These are phyloP conservation scores for Megacollybia marginata DNA, from an alignment of 768 basidiomycete genomes.

Conservation along the genomic window DNA sequence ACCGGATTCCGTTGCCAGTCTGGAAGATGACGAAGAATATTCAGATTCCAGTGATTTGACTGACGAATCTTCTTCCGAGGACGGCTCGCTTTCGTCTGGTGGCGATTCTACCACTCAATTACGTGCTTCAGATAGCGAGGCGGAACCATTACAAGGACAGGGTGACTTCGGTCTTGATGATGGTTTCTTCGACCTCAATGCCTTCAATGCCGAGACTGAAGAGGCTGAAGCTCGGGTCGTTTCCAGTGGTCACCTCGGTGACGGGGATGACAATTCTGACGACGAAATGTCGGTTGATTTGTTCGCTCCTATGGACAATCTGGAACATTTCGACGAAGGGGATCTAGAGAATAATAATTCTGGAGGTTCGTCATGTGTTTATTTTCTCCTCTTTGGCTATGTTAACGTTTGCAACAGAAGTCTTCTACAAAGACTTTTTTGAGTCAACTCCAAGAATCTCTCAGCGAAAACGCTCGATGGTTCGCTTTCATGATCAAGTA, in stretches of 20 bases:
- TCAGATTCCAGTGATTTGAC: slow-evolving; percentile 15
- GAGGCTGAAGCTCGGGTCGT: slow-evolving; percentile 60
- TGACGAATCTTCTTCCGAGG: slow-evolving; percentile 21
- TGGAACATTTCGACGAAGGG: slow-evolving; percentile 33
- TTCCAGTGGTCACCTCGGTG: slow-evolving; percentile 53
- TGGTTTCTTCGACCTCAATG: slow-evolving; percentile 79
- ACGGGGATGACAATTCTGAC: slow-evolving; percentile 42
- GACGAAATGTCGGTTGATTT: slow-evolving; percentile 56
- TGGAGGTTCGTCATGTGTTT: slow-evolving; percentile 26
- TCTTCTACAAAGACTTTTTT: slow-evolving; percentile 77
- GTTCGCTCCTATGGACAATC: slow-evolving; percentile 52
- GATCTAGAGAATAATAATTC: slow-evolving; percentile 31
- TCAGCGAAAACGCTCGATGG: slow-evolving; percentile 32
- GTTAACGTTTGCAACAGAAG: slow-evolving; percentile 30
- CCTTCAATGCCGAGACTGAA: slow-evolving; percentile 85
- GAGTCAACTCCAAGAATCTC: slow-evolving; percentile 40
- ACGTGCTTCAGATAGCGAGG: slow-evolving; percentile 8
- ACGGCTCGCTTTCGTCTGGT: slow-evolving; percentile 11
- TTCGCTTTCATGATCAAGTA: slow-evolving; percentile 78
- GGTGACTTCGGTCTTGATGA: slow-evolving; percentile 61
- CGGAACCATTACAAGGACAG: slow-evolving; percentile 11
- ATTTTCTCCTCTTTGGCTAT: slow-evolving; percentile 1
- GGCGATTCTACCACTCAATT: too few species aligned
- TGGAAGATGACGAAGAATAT: slow-evolving; percentile 17
- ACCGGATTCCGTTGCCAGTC: slow-evolving; percentile 21